phyloP scores from a whole-genome alignment of 73 alveolate species.

The Paramecium sonneborni region DNA sequence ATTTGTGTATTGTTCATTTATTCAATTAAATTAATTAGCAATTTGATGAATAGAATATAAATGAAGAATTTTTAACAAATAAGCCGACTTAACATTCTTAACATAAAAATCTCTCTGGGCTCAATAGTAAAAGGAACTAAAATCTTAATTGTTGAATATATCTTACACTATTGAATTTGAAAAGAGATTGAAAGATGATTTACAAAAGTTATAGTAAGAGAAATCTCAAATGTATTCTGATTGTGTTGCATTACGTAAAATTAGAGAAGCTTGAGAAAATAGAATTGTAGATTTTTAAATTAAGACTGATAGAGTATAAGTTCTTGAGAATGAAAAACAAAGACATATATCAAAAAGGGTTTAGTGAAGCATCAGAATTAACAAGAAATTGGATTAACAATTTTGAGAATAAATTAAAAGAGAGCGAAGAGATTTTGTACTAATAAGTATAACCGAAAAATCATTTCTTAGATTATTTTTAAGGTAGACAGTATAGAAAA shows the following conservation, averaged over 20 bases:
- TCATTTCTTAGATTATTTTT: background rate
- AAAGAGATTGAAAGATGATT: background rate
- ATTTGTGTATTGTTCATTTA: constrained; percentile 8
- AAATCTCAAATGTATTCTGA: background rate
- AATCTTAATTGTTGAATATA: background rate
- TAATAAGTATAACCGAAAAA: background rate
- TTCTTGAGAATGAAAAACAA: constrained; percentile 20
- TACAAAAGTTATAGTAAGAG: background rate
- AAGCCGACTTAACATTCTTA: background rate
- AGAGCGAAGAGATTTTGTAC: background rate
- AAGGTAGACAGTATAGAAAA: background rate
- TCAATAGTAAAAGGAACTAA: constrained; percentile 20
- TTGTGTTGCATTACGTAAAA: background rate
- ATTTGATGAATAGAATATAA: background rate
- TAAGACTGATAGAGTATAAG: constrained; percentile 13
- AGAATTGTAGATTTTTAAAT: background rate
- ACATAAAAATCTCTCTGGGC: background rate
- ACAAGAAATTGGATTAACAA: background rate
- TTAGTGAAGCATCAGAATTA: background rate
- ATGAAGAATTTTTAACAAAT: background rate
- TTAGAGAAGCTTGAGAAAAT: background rate
- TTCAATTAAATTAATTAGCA: background rate
- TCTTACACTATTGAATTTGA: background rate
- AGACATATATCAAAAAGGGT: background rate
- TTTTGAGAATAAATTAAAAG: background rate